A percentile compares a stretch with the other conserved stretches of the same genome.
Evolutionary conservation across 148 eudicot species (phyloP).

Genomic region (Chenopodium formosanum): DNA sequence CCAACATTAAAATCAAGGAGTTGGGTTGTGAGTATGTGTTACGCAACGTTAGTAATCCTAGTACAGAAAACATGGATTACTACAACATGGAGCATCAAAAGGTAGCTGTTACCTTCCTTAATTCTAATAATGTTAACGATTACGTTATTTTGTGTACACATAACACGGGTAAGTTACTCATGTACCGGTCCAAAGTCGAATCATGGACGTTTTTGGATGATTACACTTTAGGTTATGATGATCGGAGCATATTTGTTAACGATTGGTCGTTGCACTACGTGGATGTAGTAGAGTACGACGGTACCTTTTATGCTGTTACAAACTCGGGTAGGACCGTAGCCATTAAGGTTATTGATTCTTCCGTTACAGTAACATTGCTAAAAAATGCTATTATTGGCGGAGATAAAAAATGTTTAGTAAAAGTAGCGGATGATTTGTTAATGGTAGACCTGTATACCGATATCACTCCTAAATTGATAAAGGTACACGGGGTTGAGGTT

Average conservation of each 20-base stretch:
- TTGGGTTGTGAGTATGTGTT: slow-evolving; percentile 33
- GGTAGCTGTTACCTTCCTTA: slow-evolving; percentile 22
- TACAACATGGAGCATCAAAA: slow-evolving; percentile 33
- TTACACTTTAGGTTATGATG: slow-evolving; percentile 34
- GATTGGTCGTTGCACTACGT: slow-evolving; percentile 38
- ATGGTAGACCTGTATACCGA: slow-evolving; percentile 34
- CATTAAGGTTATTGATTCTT: slow-evolving; percentile 7
- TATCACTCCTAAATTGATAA: slow-evolving; percentile 22
- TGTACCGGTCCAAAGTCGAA: slow-evolving; percentile 23
- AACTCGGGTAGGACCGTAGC: slow-evolving; percentile 37
- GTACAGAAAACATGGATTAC: neutral
- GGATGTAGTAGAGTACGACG: slow-evolving; percentile 27
- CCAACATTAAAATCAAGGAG: slow-evolving; percentile 19
- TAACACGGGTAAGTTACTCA: slow-evolving; percentile 33
- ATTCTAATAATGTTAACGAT: neutral
- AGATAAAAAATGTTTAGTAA: slow-evolving; percentile 31
- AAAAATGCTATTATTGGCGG: slow-evolving; percentile 33
- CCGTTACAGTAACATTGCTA: slow-evolving; percentile 11
- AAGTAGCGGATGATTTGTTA: slow-evolving; percentile 22
- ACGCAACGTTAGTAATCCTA: slow-evolving; percentile 8
- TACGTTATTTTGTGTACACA: slow-evolving; percentile 30
- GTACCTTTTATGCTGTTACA: slow-evolving; percentile 31
- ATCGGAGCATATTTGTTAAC: slow-evolving; percentile 34
- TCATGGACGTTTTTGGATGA: slow-evolving; percentile 33
- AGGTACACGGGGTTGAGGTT: slow-evolving; percentile 30